Percentiles rank a stretch among this genome's conserved stretches.
Evolutionary conservation across 305 asterid species (phyloP).

Genomic region (Petunia hybrid): DNA sequence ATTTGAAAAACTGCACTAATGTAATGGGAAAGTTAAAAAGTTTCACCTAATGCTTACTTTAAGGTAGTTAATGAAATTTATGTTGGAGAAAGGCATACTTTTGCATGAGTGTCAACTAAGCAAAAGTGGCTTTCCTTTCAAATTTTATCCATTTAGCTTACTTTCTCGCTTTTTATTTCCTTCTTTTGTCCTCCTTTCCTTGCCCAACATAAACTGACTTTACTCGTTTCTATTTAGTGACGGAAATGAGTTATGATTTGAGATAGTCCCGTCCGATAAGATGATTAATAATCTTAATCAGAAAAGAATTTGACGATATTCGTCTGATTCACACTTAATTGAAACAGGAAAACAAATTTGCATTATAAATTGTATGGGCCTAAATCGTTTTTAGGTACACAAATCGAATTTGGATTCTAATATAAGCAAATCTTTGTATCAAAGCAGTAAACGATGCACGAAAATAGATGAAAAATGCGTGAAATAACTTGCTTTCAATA

Average conservation of each 20-base stretch:
- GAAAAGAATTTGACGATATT: too few relatives aligned
- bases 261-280: background rate
- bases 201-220: slow-evolving; percentile 29
- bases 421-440: too few relatives aligned
- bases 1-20: slow-evolving; percentile 34
- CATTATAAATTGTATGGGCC: too few relatives aligned
- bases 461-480: too few relatives aligned
- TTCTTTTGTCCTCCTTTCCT: background rate
- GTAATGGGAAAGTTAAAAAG: slow-evolving; percentile 30
- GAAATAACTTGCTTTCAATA: too few relatives aligned
- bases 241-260: background rate
- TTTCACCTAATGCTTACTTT: slow-evolving; percentile 39
- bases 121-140: slow-evolving; percentile 30
- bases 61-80: slow-evolving; percentile 25
- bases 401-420: too few relatives aligned
- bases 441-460: too few relatives aligned
- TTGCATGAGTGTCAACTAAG: slow-evolving; percentile 35
- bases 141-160: background rate
- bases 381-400: too few relatives aligned
- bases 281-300: too few relatives aligned
- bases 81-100: slow-evolving; percentile 1
- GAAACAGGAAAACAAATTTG: too few relatives aligned
- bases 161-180: background rate
- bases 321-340: too few relatives aligned
- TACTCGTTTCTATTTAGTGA: background rate